These are phyloP conservation scores for Rhizophagus prolifer DNA, from an alignment of 192 early-diverging fungal genomes.

Conservation along the genomic window DNA sequence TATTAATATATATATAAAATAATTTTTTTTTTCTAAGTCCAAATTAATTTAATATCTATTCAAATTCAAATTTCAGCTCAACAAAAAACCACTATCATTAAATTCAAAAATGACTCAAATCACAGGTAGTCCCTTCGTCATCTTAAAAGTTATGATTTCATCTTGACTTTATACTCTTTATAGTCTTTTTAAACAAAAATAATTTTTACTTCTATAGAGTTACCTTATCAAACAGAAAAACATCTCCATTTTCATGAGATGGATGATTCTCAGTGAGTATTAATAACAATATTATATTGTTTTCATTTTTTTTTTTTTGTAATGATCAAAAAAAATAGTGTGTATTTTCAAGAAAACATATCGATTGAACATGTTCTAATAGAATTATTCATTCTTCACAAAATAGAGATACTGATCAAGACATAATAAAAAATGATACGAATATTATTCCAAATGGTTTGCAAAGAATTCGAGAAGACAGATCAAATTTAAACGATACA, in stretches of 20 bases:
- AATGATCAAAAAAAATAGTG: too few relatives aligned
- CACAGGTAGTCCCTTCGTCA: not conserved
- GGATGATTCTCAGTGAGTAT: slow-evolving; percentile 19
- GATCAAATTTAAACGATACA: not conserved
- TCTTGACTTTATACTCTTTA: not conserved
- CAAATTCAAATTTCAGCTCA: too few relatives aligned
- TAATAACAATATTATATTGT: not conserved
- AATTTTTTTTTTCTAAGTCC: too few relatives aligned
- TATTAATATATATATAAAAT: too few relatives aligned
- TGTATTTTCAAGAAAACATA: too few relatives aligned
- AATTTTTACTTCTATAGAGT: not conserved
- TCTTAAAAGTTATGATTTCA: not conserved
- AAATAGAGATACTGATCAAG: slow-evolving; percentile 16
- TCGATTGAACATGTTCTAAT: not conserved
- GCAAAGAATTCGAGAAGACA: slow-evolving; percentile 12
- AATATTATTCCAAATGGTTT: slow-evolving; percentile 12
- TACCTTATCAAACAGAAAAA: slow-evolving; percentile 22
- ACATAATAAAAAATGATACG: slow-evolving; percentile 20
- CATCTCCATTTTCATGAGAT: not conserved
- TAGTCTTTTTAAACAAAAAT: not conserved
- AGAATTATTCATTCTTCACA: not conserved
- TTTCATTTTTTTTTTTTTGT: not conserved
- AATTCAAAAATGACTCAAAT: too few relatives aligned
- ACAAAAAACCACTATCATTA: too few relatives aligned
- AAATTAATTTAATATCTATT: too few relatives aligned